These are phyloP conservation scores for Cyclanthera cordifolia DNA, from an alignment of 306 rosid genomes.

Conservation along the genomic window DNA sequence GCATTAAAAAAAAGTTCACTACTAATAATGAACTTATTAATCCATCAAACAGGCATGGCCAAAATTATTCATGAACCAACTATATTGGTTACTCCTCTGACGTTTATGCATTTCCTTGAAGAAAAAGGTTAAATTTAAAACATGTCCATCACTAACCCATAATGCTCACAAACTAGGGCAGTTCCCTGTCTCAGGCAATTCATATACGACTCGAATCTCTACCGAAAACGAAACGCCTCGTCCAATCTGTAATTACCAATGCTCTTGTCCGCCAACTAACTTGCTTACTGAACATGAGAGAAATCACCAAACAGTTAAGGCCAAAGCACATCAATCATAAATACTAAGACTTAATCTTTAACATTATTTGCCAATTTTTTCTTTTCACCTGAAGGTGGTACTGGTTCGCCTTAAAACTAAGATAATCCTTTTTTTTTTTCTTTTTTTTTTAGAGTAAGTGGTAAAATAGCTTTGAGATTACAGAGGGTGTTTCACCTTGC, in stretches of 20 bases:
- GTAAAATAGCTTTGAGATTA: not conserved
- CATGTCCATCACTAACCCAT: not conserved
- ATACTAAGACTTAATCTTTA: not conserved
- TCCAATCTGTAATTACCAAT: conserved; percentile 84
- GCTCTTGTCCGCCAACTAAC: conserved; percentile 94
- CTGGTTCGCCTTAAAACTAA: not conserved
- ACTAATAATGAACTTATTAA: not conserved
- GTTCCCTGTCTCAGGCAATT: conserved; percentile 2
- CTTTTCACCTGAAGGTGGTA: too few species aligned
- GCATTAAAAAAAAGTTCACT: too few species aligned
- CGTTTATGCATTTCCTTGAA: not conserved
- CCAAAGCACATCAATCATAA: not conserved
- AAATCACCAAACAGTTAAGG: not conserved
- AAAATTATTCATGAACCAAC: not conserved
- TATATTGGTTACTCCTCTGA: not conserved
- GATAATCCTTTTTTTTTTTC: not conserved
- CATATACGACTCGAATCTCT: conserved; percentile 75
- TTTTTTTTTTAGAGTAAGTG: not conserved
- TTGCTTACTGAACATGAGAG: conserved; percentile 59
- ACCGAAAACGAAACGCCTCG: conserved; percentile 67
- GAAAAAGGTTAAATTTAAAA: not conserved
- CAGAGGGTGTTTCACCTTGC: conserved; percentile 45
- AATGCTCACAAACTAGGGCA: too few species aligned
- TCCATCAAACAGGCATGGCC: not conserved
- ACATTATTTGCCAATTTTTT: not conserved